Conservation (phyloP, 352 stramenopile species). For the Pythium myriotylum region DNA sequence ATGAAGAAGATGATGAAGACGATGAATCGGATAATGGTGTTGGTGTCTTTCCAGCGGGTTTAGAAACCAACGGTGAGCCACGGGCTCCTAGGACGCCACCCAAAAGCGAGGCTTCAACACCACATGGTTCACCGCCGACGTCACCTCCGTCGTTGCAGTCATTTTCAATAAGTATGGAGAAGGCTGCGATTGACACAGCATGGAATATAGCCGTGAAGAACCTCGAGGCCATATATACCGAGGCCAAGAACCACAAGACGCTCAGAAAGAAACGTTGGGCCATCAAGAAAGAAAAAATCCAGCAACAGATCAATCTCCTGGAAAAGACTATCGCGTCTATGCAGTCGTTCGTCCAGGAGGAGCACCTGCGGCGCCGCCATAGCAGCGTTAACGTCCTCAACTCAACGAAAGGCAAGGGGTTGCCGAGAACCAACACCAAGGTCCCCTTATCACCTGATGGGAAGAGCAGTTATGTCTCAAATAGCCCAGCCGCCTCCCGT, state of each 20-base stretch:
- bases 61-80: not conserved
- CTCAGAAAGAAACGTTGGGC: conserved; percentile 54
- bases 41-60: not conserved
- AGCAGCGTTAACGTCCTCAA: conserved; percentile 33
- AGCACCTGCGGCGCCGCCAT: conserved; percentile 46
- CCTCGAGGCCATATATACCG: conserved; percentile 51
- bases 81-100: not conserved
- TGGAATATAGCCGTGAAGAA: conserved; percentile 53
- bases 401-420: not conserved
- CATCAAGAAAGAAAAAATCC: conserved; percentile 68
- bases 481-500: conserved; percentile 12
- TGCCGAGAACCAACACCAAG: conserved; percentile 10
- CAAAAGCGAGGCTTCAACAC: not conserved
- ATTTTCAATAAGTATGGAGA: conserved; percentile 49
- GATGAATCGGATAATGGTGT: conserved; percentile 12
- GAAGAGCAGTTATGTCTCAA: conserved; percentile 12
- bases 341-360: conserved; percentile 50
- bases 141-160: not conserved
- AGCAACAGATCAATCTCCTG: conserved; percentile 66
- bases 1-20: conserved; percentile 31
- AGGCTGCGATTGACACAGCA: conserved; percentile 46
- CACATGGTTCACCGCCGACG: no score
- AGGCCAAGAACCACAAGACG: conserved; percentile 42
- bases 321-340: conserved; percentile 76
- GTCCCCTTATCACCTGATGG: conserved; percentile 17